Percentiles rank a stretch among this genome's conserved stretches.
These are phyloP conservation scores for Bruguiera parviflora DNA, from an alignment of 345 rosid genomes.

Conservation along the genomic window DNA sequence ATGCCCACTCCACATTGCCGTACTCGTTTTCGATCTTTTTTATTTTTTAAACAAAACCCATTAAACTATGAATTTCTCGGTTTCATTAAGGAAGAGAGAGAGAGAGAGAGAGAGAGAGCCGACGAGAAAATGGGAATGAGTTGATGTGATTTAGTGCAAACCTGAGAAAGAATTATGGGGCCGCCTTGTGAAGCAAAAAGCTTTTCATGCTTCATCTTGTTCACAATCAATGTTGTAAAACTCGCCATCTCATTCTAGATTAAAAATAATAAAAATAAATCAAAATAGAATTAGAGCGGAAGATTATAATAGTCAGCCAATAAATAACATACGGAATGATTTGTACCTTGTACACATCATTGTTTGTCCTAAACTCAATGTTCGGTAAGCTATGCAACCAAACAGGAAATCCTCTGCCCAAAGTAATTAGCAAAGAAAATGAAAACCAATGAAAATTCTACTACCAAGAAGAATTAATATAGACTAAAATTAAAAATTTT, in stretches of 20 bases:
- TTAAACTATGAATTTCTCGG: background rate
- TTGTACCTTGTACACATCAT: conserved; percentile 17
- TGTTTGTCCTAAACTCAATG: conserved; percentile 16
- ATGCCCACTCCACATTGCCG: conserved; percentile 11
- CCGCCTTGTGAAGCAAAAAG: conserved; percentile 30
- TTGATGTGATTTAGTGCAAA: background rate
- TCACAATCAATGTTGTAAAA: conserved; percentile 12
- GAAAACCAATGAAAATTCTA: background rate
- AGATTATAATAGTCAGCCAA: background rate
- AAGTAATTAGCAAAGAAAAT: background rate
- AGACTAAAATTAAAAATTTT: background rate
- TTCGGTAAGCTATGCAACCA: conserved; percentile 20
- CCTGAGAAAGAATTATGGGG: conserved; percentile 29
- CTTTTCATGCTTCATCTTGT: conserved; percentile 12
- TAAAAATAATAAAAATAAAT: background rate
- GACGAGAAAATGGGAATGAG: background rate
- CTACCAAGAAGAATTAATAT: background rate
- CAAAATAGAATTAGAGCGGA: too few relatives aligned
- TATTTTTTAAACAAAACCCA: background rate
- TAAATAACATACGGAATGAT: too few relatives aligned
- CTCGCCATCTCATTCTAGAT: conserved; percentile 24
- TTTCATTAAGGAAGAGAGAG: background rate
- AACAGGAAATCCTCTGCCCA: conserved; percentile 22
- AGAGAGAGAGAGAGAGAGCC: background rate
- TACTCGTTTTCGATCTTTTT: conserved; percentile 25